Evolutionary conservation across 2,329 filamentous ascomycete genomes (phyloP).

Genomic region (Fusarium sp.): DNA sequence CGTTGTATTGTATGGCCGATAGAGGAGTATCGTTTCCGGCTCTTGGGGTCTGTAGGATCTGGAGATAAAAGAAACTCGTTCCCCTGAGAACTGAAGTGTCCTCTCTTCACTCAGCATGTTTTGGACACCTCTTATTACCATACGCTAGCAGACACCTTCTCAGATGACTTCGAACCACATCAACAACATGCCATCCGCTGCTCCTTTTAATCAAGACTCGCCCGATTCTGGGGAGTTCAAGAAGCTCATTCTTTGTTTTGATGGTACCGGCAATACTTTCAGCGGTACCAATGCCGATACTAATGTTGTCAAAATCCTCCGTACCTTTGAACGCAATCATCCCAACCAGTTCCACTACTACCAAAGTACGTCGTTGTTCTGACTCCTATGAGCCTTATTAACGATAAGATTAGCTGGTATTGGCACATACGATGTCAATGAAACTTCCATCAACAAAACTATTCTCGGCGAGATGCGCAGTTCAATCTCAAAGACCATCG

Average conservation of each 20-base stretch:
- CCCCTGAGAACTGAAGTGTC: too few relatives aligned
- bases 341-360: slow-evolving; percentile 65
- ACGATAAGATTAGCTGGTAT: slow-evolving; percentile 57
- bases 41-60: too few relatives aligned
- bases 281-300: slow-evolving; percentile 64
- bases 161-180: too few relatives aligned
- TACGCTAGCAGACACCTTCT: too few relatives aligned
- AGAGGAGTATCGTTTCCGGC: too few relatives aligned
- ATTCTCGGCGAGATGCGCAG: slow-evolving; percentile 54
- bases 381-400: neutral
- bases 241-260: slow-evolving; percentile 64
- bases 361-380: slow-evolving; percentile 56
- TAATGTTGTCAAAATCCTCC: slow-evolving; percentile 67
- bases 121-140: too few relatives aligned
- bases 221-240: neutral
- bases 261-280: slow-evolving; percentile 64
- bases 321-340: slow-evolving; percentile 62
- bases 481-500: slow-evolving; percentile 57
- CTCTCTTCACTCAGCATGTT: neutral
- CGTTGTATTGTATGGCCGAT: too few relatives aligned
- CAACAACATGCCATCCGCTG: neutral
- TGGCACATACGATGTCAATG: slow-evolving; percentile 64
- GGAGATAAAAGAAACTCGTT: too few relatives aligned
- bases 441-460: slow-evolving; percentile 57
- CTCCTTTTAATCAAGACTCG: neutral